Conservation (phyloP, 2,329 filamentous ascomycete genomes). For the Byssothecium circinans region DNA sequence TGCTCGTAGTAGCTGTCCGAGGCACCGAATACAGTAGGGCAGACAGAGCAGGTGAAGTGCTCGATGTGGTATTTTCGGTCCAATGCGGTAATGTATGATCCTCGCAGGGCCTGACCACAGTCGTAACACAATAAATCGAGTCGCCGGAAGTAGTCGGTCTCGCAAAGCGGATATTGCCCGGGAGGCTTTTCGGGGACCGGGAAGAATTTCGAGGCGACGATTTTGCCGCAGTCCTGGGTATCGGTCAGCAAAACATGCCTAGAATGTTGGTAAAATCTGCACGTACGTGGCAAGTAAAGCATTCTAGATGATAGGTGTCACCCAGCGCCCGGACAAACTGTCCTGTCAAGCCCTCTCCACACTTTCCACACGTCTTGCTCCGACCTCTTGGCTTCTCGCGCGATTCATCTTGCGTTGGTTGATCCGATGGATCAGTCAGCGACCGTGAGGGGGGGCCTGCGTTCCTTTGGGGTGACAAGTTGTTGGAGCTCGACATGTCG, state of each 20-base stretch:
- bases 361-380: conserved; percentile 71
- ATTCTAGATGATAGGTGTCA: conserved; percentile 94
- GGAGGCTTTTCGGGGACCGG: conserved; percentile 90
- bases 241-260: conserved; percentile 3
- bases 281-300: conserved; percentile 89
- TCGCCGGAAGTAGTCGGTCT: conserved; percentile 93
- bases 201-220: conserved; percentile 98
- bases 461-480: conserved; percentile 26
- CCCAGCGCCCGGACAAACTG: conserved; percentile 95
- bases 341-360: conserved; percentile 81
- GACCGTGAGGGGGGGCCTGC: conserved; percentile 27
- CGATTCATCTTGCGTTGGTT: conserved; percentile 19
- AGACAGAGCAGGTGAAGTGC: conserved; percentile 97
- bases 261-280: neutral
- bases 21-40: conserved; percentile 95
- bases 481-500: conserved; percentile 26
- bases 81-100: conserved; percentile 96
- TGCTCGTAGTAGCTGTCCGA: conserved; percentile 99
- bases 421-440: conserved; percentile 31
- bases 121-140: conserved; percentile 88
- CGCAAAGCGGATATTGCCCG: conserved; percentile 90
- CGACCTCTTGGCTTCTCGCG: conserved; percentile 35
- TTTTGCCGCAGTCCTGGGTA: conserved; percentile 90
- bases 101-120: conserved; percentile 88
- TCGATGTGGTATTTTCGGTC: conserved; percentile 97